Evolutionary conservation across 2,329 filamentous ascomycete genomes (phyloP).

Genomic region (Biscogniauxia marginata): DNA sequence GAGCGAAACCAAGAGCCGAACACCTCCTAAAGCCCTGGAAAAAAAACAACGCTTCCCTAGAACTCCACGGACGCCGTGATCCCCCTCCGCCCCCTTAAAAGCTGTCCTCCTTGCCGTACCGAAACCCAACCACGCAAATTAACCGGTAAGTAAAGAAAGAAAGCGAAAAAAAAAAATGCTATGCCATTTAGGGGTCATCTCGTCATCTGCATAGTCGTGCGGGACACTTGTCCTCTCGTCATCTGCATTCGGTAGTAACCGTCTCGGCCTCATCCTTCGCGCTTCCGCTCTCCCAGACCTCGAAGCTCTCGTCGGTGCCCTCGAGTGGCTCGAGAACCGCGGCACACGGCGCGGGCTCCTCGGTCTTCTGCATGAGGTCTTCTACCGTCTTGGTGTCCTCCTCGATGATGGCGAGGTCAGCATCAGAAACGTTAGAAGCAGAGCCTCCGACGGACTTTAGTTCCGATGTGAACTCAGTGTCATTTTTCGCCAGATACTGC

Average conservation of each 20-base stretch:
- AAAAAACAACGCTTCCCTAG: background rate
- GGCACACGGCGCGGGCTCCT: slow-evolving; percentile 41
- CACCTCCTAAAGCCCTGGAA: background rate
- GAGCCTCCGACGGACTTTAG: slow-evolving; percentile 30
- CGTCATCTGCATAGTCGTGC: background rate
- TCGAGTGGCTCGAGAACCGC: slow-evolving; percentile 55
- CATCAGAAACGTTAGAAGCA: slow-evolving; percentile 16
- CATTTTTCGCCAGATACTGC: slow-evolving; percentile 11
- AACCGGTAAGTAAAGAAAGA: too few species aligned
- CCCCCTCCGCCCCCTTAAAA: too few species aligned
- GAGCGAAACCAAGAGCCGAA: background rate
- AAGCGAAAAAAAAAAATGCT: too few species aligned
- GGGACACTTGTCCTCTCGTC: background rate
- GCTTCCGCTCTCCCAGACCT: slow-evolving; percentile 70
- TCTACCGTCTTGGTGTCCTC: slow-evolving; percentile 32
- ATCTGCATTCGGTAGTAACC: slow-evolving; percentile 22
- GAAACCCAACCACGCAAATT: too few species aligned
- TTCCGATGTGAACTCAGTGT: slow-evolving; percentile 29
- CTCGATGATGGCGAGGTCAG: slow-evolving; percentile 3
- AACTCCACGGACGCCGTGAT: too few species aligned
- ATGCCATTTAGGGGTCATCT: too few species aligned
- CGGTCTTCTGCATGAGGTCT: slow-evolving; percentile 37
- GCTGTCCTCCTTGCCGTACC: too few species aligned
- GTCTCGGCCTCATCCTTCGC: slow-evolving; percentile 55
- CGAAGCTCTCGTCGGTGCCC: slow-evolving; percentile 59